These are phyloP conservation scores for Dissophora globulifera DNA, from an alignment of 192 early-diverging fungal genomes.

Conservation along the genomic window DNA sequence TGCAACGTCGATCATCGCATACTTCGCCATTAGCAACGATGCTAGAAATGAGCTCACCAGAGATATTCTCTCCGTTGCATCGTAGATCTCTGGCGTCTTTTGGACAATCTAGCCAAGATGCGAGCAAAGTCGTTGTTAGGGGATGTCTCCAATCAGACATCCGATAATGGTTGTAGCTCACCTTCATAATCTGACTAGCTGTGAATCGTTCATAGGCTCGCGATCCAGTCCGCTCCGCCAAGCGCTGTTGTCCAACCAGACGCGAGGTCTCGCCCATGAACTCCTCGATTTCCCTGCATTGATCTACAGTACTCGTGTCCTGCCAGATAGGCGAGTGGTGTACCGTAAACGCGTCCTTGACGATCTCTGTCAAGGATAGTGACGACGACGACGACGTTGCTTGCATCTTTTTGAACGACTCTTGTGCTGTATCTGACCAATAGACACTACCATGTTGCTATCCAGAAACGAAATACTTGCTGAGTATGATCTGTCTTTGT, in stretches of 20 bases:
- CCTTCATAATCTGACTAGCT: constrained; percentile 77
- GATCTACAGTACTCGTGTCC: constrained; percentile 74
- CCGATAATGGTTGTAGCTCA: constrained; percentile 36
- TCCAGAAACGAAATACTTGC: not conserved
- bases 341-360: constrained; percentile 66
- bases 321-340: constrained; percentile 83
- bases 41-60: constrained; percentile 80
- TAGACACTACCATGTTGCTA: constrained; percentile 91
- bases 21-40: constrained; percentile 67
- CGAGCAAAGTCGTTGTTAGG: too few relatives aligned
- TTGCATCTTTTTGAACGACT: constrained; percentile 56
- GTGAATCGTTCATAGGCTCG: constrained; percentile 85
- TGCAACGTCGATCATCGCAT: constrained; percentile 70
- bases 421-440: constrained; percentile 66
- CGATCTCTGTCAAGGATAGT: constrained; percentile 3
- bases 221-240: constrained; percentile 80
- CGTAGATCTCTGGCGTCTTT: constrained; percentile 46
- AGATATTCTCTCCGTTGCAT: constrained; percentile 67
- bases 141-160: too few relatives aligned
- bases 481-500: too few relatives aligned
- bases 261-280: constrained; percentile 69
- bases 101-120: constrained; percentile 59
- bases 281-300: constrained; percentile 72
- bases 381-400: too few relatives aligned
- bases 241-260: constrained; percentile 56